These are phyloP conservation scores for Xylaria sp. DNA, from an alignment of 2,329 filamentous ascomycete genomes.

Conservation along the genomic window DNA sequence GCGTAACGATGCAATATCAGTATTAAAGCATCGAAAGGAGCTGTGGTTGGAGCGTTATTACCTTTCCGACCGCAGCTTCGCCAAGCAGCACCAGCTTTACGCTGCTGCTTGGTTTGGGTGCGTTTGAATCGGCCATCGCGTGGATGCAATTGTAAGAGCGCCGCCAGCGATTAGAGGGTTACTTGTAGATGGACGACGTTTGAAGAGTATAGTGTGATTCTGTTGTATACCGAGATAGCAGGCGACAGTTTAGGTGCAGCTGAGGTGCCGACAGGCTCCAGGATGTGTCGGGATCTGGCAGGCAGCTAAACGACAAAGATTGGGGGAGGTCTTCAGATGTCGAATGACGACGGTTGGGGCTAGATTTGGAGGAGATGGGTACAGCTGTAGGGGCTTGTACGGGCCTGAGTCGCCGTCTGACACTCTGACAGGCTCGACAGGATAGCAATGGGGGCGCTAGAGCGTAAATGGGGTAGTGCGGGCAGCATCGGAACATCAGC, in stretches of 20 bases:
- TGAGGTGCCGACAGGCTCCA: constrained; percentile 11
- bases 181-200: background rate
- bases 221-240: background rate
- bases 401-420: constrained; percentile 10
- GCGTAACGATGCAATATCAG: constrained; percentile 51
- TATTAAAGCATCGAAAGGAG: constrained; percentile 7
- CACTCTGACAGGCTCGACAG: too few species aligned
- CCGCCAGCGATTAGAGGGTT: constrained; percentile 17
- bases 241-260: constrained; percentile 5
- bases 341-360: constrained; percentile 36
- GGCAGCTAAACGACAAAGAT: constrained; percentile 27
- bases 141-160: constrained; percentile 18
- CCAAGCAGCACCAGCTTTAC: constrained; percentile 98
- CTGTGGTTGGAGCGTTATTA: constrained; percentile 50
- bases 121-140: constrained; percentile 76
- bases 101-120: constrained; percentile 97
- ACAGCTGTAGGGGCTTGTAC: background rate
- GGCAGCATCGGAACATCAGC: constrained; percentile 37
- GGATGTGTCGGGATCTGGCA: constrained; percentile 26
- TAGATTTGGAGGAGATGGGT: constrained; percentile 18
- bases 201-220: constrained; percentile 8
- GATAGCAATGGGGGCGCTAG: constrained; percentile 25
- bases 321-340: constrained; percentile 29
- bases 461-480: constrained; percentile 19
- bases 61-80: constrained; percentile 98